Base-by-base conservation (phyloP, 257 asterid genomes). In the Solanum chiquidenum region DNA sequence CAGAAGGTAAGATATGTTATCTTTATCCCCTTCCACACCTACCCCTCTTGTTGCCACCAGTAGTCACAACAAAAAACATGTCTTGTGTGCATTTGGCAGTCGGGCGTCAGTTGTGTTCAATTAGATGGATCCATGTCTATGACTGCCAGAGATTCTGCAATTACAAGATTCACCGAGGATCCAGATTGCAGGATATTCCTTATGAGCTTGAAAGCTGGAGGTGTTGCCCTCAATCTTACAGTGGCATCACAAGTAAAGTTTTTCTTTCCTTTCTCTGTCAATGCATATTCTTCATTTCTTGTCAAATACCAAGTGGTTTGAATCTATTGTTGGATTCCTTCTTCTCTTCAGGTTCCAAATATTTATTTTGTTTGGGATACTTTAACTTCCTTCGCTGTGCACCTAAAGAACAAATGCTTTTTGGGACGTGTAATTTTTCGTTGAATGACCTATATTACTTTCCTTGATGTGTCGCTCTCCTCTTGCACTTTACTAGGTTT, bases 121-220 rank as follows among this genome's bases (percentile, higher is more conserved):
- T 90, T 97, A 88, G 98, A 93, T 80, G 99, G 99, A 89, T 94
- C 98, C 84, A 97, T 97, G 98, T 75, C 97, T 33, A 92, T 94
- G 93, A 90, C 85, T 82, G 97, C 98, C 46, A 94, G 98, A 92
- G 99, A 97, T 87, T 87, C 93, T 75, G 99, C 99, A 75, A 95
- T 97, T 66, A 93, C 91, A 88, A 93, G 79, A 90, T 97, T 97
- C 88, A 93, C 94, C 0, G 93, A 92, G 60, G 99, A 97, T 88
- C 93, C 98, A 80, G 85, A 89, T 84, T 97, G 98, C 95, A 94
- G 97, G 93, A 93, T 97, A 58, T 97, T 97, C 74, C 93, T 97
- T 23, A 93, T 97, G 98, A 95, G 99, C 93, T 92, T 97, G 90
- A 97, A 97, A 91, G 99, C 99, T 10, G 99, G 98, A 84, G 99